Percentiles rank a stretch among this genome's conserved stretches.
Evolutionary conservation across 2,329 filamentous ascomycete species (phyloP).

Genomic region (Periconia macrospinosa): DNA sequence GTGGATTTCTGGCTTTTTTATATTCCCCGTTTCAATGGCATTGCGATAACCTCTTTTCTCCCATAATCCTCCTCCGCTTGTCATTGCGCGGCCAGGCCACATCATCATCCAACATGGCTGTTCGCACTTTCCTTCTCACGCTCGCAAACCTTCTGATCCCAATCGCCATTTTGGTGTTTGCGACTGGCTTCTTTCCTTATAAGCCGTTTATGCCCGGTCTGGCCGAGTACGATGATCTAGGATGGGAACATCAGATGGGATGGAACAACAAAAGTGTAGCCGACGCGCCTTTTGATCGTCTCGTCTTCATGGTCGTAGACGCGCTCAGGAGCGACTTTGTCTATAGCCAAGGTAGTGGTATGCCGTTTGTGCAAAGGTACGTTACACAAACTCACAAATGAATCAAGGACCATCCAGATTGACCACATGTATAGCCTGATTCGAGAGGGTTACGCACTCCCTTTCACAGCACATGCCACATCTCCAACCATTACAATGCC

Average conservation of each 20-base stretch:
- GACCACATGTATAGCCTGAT: constrained; percentile 66
- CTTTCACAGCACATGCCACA: constrained; percentile 94
- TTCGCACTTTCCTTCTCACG: constrained; percentile 50
- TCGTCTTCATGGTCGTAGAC: constrained; percentile 98
- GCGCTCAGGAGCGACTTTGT: constrained; percentile 91
- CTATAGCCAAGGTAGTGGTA: constrained; percentile 77
- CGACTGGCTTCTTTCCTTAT: constrained; percentile 93
- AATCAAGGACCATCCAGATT: not conserved
- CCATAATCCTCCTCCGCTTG: not conserved
- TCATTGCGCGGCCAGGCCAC: not conserved
- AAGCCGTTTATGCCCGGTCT: constrained; percentile 90
- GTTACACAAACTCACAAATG: constrained; percentile 10
- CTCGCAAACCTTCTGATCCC: constrained; percentile 78
- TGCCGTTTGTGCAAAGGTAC: constrained; percentile 85
- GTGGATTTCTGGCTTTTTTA: not conserved
- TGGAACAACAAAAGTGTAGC: constrained; percentile 45
- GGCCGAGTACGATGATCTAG: constrained; percentile 65
- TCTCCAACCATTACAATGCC: constrained; percentile 99
- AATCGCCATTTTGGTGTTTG: constrained; percentile 69
- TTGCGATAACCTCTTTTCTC: not conserved
- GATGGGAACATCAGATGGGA: constrained; percentile 45
- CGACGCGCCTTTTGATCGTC: constrained; percentile 76
- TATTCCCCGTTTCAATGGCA: not conserved
- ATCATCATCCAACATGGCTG: constrained; percentile 20
- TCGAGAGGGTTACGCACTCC: constrained; percentile 77